phyloP scores from a whole-genome alignment of 306 rosid species.

The Castanopsis chinensis region DNA sequence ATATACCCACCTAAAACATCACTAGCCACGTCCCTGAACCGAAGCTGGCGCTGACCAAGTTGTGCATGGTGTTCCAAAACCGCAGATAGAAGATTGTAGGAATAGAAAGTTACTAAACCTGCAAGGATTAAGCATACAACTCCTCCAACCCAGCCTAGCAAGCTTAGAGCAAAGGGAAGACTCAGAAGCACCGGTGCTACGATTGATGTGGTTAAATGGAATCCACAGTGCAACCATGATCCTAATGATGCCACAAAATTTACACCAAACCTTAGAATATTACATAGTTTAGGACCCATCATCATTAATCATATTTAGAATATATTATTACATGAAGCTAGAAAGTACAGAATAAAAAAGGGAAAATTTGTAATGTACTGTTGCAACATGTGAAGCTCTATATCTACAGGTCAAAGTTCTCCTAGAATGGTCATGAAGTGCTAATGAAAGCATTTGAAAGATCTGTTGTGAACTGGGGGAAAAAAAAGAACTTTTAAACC shows the following conservation, averaged over 20 bases:
- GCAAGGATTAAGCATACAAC: conserved; percentile 50
- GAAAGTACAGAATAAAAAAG: background rate
- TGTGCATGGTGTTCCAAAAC: conserved; percentile 73
- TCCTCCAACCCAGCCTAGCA: conserved; percentile 85
- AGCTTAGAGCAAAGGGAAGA: conserved; percentile 57
- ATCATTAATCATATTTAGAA: background rate
- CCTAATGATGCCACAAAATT: conserved; percentile 34
- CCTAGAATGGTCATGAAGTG: background rate
- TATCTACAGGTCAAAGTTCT: background rate
- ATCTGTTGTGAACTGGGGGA: too few relatives aligned
- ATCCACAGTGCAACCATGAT: conserved; percentile 87
- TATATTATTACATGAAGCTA: background rate
- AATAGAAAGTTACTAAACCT: conserved; percentile 58
- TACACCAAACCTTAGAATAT: too few relatives aligned
- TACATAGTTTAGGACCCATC: background rate
- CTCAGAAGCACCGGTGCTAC: conserved; percentile 65
- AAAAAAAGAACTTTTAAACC: conserved; percentile 32
- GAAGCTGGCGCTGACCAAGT: conserved; percentile 68
- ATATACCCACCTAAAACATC: conserved; percentile 48
- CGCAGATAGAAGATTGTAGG: conserved; percentile 67
- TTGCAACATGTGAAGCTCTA: background rate
- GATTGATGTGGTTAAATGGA: conserved; percentile 80
- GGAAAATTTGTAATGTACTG: background rate
- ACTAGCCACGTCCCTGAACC: conserved; percentile 69
- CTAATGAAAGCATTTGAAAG: background rate